Percentiles rank a stretch among this genome's conserved stretches.
phyloP scores from a whole-genome alignment of 805 yeast genomes.

The Debaryomyces castellii region DNA sequence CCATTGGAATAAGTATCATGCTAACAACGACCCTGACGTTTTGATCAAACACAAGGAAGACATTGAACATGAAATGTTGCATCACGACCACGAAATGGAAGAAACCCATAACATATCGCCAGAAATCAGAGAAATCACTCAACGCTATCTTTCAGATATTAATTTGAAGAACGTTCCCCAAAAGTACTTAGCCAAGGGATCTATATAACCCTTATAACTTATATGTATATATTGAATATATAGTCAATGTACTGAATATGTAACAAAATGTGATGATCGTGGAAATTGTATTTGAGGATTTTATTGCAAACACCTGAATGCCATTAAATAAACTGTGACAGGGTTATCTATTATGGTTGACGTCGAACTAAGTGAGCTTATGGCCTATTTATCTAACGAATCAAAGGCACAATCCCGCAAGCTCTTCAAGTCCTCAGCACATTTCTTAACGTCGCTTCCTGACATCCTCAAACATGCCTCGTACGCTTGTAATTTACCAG shows the following conservation, averaged over 20 bases:
- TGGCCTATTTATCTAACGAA: conserved; percentile 22
- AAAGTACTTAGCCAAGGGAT: conserved; percentile 18
- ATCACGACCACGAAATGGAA: conserved; percentile 83
- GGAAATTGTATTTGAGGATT: not conserved
- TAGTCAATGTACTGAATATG: not conserved
- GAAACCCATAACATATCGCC: conserved; percentile 39
- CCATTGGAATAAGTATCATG: conserved; percentile 85
- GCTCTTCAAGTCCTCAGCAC: conserved; percentile 52
- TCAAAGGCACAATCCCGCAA: conserved; percentile 65
- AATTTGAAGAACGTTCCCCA: conserved; percentile 29
- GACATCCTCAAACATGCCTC: conserved; percentile 61
- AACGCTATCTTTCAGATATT: conserved; percentile 28
- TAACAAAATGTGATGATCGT: not conserved
- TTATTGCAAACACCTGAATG: not conserved
- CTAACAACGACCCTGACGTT: conserved; percentile 80
- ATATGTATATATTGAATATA: not conserved
- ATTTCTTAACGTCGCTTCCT: conserved; percentile 44
- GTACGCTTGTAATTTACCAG: conserved; percentile 55
- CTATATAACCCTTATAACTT: not conserved
- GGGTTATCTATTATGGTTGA: too few relatives aligned
- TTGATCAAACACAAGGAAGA: conserved; percentile 82
- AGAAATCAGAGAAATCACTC: conserved; percentile 27
- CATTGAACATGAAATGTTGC: conserved; percentile 80
- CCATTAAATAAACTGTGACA: not conserved
- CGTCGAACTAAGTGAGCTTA: not conserved